Evolutionary conservation across 2,329 filamentous ascomycete species (phyloP), one percentile per base, ranked within the genome.

Genomic region (Penicillium hesseltinei): DNA sequence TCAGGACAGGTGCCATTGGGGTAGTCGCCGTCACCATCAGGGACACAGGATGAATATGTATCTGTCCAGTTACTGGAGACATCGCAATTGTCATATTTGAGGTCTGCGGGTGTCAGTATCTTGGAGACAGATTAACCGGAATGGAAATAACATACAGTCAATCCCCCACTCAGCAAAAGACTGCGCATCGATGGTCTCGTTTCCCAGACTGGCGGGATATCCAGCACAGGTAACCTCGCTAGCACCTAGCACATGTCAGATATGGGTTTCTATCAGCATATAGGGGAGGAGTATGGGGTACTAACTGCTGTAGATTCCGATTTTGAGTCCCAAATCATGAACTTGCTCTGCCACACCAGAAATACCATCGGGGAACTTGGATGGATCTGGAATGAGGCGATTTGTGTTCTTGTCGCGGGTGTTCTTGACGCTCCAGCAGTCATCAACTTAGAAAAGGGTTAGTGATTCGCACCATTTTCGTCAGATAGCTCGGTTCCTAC

Each of bases 221-320:
- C 80, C 79, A 1, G 78, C 84, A 63, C 84, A 86, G 2, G 82
- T 84, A 57, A 67, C 67, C 45, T 70, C 60, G 2, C 71, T 71
- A 25, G 71, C 70, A 52, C 71, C 71, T 73, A 27, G 3, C 31
- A n/a, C 11, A 9, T n/a, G 10, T 35, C 17, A 29, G 21, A 11
- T 10, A 40, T 4, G 10, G 10, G 1, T 8, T 6, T 3, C 4
- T 7, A n/a, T 39, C 11, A 2, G 1, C 0, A 27, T 2, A 4
- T 1, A 8, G 25, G 8, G 4, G 13, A n/a, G 9, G 9, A 19
- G 17, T 33, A 33, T 13, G 4, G 11, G 4, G 29, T 19, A 58
- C 61, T 38, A 43, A 67, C 80, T 81, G 62, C 81, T 81, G 65
- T 88, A 88, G 56, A 88, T 86, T 0, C 86, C 86, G 10, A 87